A percentile compares a stretch with the other conserved stretches of the same genome.
phyloP scores from a whole-genome alignment of 805 yeast genomes.

The Candida railenensis region DNA sequence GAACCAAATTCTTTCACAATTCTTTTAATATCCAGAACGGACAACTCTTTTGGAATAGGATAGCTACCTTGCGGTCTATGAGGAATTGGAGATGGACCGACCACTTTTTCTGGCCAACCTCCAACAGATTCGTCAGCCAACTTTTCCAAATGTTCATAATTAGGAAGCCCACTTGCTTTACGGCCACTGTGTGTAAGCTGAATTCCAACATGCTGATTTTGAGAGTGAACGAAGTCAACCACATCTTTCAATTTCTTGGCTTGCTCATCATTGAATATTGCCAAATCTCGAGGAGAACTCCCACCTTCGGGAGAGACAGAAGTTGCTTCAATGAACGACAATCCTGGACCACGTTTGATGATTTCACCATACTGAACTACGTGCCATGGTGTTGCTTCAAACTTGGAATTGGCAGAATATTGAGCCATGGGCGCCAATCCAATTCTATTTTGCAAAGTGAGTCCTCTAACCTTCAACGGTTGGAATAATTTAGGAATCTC shows the following conservation, averaged over 20 bases:
- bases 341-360: slow-evolving; percentile 50
- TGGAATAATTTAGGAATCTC: slow-evolving; percentile 38
- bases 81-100: slow-evolving; percentile 44
- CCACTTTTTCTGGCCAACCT: slow-evolving; percentile 45
- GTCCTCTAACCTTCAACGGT: slow-evolving; percentile 42
- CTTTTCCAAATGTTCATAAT: slow-evolving; percentile 26
- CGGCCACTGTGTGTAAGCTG: slow-evolving; percentile 60
- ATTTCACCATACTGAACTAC: slow-evolving; percentile 48
- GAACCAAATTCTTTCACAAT: slow-evolving; percentile 41
- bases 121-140: slow-evolving; percentile 29
- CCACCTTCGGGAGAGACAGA: slow-evolving; percentile 42
- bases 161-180: slow-evolving; percentile 36
- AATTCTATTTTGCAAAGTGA: slow-evolving; percentile 47
- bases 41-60: slow-evolving; percentile 39
- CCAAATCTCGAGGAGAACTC: slow-evolving; percentile 44
- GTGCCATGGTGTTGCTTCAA: slow-evolving; percentile 46
- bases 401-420: slow-evolving; percentile 42
- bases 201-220: slow-evolving; percentile 46
- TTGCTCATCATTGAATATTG: slow-evolving; percentile 51
- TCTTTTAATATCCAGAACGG: slow-evolving; percentile 37
- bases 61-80: slow-evolving; percentile 23
- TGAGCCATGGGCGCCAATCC: slow-evolving; percentile 60
- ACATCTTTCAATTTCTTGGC: slow-evolving; percentile 38
- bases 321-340: slow-evolving; percentile 47
- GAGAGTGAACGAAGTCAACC: slow-evolving; percentile 47